Conservation (phyloP, 2,329 filamentous ascomycete species). For the Botrytis fabae region DNA sequence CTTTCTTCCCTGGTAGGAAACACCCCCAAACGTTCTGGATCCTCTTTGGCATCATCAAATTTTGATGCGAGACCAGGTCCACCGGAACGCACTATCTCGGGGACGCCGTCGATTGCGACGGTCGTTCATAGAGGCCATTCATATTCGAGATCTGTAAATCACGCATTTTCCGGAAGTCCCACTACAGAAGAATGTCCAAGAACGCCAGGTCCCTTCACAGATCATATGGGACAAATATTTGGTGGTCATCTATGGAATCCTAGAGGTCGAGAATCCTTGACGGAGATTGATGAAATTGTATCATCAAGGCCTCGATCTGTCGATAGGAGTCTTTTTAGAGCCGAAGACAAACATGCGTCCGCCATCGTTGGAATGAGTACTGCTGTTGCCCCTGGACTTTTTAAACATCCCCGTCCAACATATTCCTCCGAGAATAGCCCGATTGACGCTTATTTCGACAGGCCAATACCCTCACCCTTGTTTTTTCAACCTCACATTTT, state of each 20-base stretch:
- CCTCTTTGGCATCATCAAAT: constrained; percentile 40
- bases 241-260: constrained; percentile 32
- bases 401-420: constrained; percentile 33
- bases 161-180: constrained; percentile 22
- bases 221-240: constrained; percentile 36
- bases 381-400: constrained; percentile 59
- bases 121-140: constrained; percentile 39
- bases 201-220: constrained; percentile 35
- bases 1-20: constrained; percentile 14
- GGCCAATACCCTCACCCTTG: constrained; percentile 35
- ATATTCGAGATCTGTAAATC: constrained; percentile 43
- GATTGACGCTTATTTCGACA: constrained; percentile 27
- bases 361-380: constrained; percentile 65
- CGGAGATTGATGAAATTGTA: constrained; percentile 47
- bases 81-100: constrained; percentile 40
- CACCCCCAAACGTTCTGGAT: constrained; percentile 18
- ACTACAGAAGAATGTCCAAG: constrained; percentile 24
- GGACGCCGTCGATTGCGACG: constrained; percentile 39
- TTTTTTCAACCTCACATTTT: constrained; percentile 38
- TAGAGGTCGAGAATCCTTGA: constrained; percentile 30
- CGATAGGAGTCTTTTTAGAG: constrained; percentile 60
- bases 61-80: constrained; percentile 44
- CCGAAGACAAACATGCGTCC: constrained; percentile 62
- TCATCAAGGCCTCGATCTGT: constrained; percentile 60
- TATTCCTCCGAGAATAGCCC: constrained; percentile 34